Evolutionary conservation across 1,139 yeast genomes (phyloP).

Genomic region (Candida labiduridarum): DNA sequence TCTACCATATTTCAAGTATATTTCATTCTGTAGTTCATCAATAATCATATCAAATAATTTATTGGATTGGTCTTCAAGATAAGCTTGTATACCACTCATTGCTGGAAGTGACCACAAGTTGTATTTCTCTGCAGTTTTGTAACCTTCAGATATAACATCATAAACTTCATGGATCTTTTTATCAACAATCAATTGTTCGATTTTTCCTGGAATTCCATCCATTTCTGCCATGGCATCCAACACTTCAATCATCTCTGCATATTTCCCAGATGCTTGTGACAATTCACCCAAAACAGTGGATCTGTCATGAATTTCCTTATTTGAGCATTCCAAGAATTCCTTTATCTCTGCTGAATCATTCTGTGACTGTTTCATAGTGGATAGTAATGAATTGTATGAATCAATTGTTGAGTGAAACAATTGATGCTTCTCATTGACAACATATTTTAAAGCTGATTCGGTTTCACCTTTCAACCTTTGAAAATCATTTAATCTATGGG

Average conservation of each 20-base stretch:
- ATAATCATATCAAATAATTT: conserved; percentile 69
- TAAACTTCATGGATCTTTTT: conserved; percentile 75
- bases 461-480: conserved; percentile 55
- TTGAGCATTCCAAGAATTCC: conserved; percentile 52
- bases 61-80: conserved; percentile 64
- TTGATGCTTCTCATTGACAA: conserved; percentile 83
- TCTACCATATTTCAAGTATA: conserved; percentile 56
- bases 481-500: conserved; percentile 67
- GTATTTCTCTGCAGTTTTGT: conserved; percentile 57
- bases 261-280: conserved; percentile 62
- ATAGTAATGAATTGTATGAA: conserved; percentile 64
- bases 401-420: conserved; percentile 84
- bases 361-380: conserved; percentile 60
- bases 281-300: conserved; percentile 63
- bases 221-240: conserved; percentile 70
- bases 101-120: conserved; percentile 66
- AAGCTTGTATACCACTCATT: conserved; percentile 56
- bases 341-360: conserved; percentile 52
- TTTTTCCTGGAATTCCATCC: conserved; percentile 57
- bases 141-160: conserved; percentile 58
- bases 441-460: conserved; percentile 58
- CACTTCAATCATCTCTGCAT: conserved; percentile 70
- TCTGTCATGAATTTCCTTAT: conserved; percentile 54
- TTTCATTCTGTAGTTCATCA: conserved; percentile 74
- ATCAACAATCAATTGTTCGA: conserved; percentile 67